Evolutionary conservation across 495 filamentous ascomycete genomes (phyloP), one percentile per base, ranked within the genome.

Genomic region (Penicillium maclennaniae): DNA sequence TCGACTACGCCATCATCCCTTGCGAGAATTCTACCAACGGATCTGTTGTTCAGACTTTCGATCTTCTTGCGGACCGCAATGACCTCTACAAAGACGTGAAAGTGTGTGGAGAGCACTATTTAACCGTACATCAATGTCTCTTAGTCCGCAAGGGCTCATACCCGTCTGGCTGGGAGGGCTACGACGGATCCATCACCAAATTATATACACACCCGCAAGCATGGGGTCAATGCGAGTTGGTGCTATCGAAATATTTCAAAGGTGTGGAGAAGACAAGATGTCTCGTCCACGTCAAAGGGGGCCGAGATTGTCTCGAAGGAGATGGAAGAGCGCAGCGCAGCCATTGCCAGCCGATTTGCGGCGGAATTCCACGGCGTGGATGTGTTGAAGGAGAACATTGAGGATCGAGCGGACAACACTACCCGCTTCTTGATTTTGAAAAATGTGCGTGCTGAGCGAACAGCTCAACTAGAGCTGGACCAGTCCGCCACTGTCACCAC

Each of bases 11-110:
- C 53, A 88, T 98, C 4, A 88, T 97, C 15, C 93, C 93, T 26
- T 92, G 95, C 72, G 93, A 98, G 69, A 98, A 98, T 71, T 92
- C 87, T 9, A 91, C 91, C 58, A 95, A 97, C 70, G 93, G 93
- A 55, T 84, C 85, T 40, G 95, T 98, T 38, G 83, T 92, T 21
- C 82, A 85, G 65, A 96, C 91, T 0, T 81, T 98, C 7, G 92
- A 96, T 67, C 82, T 91, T 47, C 79, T 98, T 48, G 88, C 89
- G 54, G 91, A 95, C 69, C 78, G 86, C 31, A 66, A 72, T 23
- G 59, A 63, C 49, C 58, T 63, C 26, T 88, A 84, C 63, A 74
- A 75, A 16, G 82, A 88, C 60, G 78, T 93, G 23, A 68, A 74
- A 47, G 86, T 97, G 25, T 88, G 83, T 61, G 86, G 79, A 34